Base-by-base conservation (phyloP, 495 filamentous ascomycete genomes). In the Talaromyces adpressus region DNA sequence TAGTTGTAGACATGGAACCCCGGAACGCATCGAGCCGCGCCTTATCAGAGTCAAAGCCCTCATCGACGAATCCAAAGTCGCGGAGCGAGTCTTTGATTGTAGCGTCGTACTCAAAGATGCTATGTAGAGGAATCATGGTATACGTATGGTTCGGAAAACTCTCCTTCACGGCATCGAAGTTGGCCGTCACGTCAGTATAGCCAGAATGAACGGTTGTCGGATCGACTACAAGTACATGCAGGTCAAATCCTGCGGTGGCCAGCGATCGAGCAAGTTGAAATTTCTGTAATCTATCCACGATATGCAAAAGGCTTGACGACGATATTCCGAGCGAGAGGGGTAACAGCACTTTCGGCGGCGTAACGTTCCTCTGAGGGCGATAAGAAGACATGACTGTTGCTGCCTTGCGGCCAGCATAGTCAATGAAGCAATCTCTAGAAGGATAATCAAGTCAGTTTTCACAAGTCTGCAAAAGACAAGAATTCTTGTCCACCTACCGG, bases 281-380 rank as follows among this genome's bases (percentile, higher is more conserved):
- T 64, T 84, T 75, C 39, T 91, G 73, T 68, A 91, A 90, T 45
- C 80, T 69, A 68, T 89, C 82, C 18, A 98, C 76, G 18, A 97
- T 79, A 69, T 92, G 83, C 30, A 98, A 74, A 23, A 98, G 77
- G 7, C 84, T 80, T n/a, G 87, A 81, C 0, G 93, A 97, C 8
- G 89, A 94, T 3, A 90, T 79, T 0, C 95, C 94, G 65, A 91
- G 86, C 1, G 92, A 97, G 4, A 97, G 68, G 1, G 91, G 90
- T 14, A 98, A 74, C 2, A 97, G 79, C 27, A 96, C 79, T 57
- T 79, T 83, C 57, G 77, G 77, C 60, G 80, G 75, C 34, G 73
- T 57, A 56, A 66, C 74, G 61, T 68, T 66, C 56, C 64, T 74
- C 64, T 65, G 72, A 68, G 65, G 69, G 71, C 68, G 80, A 73